These are phyloP conservation scores for Cryptococcus sp. DNA, from an alignment of 1,284 basidiomycete species.

Conservation along the genomic window DNA sequence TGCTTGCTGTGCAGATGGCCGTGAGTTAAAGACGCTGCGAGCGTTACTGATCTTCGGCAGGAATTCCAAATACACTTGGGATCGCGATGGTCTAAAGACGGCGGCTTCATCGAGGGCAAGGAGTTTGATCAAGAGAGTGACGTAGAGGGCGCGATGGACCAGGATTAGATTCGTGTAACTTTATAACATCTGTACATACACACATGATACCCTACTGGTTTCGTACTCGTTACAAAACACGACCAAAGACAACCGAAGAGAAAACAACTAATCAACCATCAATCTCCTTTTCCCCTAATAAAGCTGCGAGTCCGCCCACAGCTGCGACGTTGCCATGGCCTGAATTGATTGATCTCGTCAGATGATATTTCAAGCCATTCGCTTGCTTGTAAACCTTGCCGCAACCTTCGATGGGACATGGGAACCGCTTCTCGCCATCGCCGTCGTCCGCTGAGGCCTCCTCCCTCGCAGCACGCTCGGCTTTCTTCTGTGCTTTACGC, in stretches of 20 bases:
- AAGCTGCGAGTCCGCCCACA: conserved; percentile 35
- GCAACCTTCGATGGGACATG: conserved; percentile 61
- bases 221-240: neutral
- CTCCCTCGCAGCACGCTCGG: conserved; percentile 41
- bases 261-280: neutral
- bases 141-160: conserved; percentile 40
- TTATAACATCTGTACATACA: conserved; percentile 20
- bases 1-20: conserved; percentile 83
- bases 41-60: conserved; percentile 21
- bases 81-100: conserved; percentile 72
- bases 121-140: conserved; percentile 53
- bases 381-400: conserved; percentile 64
- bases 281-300: conserved; percentile 24
- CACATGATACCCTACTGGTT: conserved; percentile 7
- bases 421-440: conserved; percentile 58
- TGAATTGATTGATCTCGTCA: conserved; percentile 50
- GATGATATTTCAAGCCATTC: conserved; percentile 53
- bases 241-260: neutral
- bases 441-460: conserved; percentile 43
- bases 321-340: conserved; percentile 50
- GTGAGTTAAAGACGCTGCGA: conserved; percentile 31
- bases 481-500: conserved; percentile 41
- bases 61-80: conserved; percentile 70
- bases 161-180: conserved; percentile 25
- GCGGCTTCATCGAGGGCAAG: conserved; percentile 63